Conservation (phyloP, 2,329 filamentous ascomycete genomes). For the Reticulascus tulasneorum region DNA sequence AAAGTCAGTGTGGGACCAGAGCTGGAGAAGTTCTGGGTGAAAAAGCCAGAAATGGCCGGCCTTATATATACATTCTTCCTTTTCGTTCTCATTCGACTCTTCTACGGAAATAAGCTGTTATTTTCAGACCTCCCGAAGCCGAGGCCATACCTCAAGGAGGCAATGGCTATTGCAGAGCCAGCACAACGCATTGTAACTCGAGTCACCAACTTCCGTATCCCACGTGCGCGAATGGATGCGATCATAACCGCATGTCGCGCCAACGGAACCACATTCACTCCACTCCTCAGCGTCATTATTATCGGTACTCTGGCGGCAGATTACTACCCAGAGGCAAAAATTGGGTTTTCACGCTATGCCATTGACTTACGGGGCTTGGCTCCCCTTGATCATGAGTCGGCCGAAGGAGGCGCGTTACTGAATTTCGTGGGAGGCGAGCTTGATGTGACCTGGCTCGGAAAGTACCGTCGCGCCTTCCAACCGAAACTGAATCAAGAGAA, state of each 20-base stretch:
- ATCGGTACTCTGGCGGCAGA: slow-evolving; percentile 15
- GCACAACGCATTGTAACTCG: slow-evolving; percentile 4
- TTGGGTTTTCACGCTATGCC: slow-evolving; percentile 20
- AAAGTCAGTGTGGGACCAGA: slow-evolving; percentile 2
- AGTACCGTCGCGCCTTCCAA: slow-evolving; percentile 5
- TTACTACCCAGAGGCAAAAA: slow-evolving; percentile 18
- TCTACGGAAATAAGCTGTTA: slow-evolving; percentile 11
- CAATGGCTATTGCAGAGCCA: not conserved
- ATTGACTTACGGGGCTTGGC: slow-evolving; percentile 31
- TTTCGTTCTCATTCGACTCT: slow-evolving; percentile 7
- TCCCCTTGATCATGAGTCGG: not conserved
- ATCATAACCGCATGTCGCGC: slow-evolving; percentile 15
- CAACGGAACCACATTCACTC: slow-evolving; percentile 18
- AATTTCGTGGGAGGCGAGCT: slow-evolving; percentile 7
- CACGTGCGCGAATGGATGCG: slow-evolving; percentile 4
- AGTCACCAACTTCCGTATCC: slow-evolving; percentile 5
- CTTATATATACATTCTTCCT: slow-evolving; percentile 5
- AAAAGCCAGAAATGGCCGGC: slow-evolving; percentile 6
- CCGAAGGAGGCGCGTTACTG: slow-evolving; percentile 3
- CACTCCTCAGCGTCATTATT: slow-evolving; percentile 14
- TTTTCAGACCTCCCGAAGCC: slow-evolving; percentile 7
- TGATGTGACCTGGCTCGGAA: slow-evolving; percentile 2
- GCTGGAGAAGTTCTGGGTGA: not conserved
- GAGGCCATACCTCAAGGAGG: not conserved
- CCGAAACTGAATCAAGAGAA: not conserved